Base-by-base conservation (phyloP, 805 yeast genomes). In the Candida patagonica region DNA sequence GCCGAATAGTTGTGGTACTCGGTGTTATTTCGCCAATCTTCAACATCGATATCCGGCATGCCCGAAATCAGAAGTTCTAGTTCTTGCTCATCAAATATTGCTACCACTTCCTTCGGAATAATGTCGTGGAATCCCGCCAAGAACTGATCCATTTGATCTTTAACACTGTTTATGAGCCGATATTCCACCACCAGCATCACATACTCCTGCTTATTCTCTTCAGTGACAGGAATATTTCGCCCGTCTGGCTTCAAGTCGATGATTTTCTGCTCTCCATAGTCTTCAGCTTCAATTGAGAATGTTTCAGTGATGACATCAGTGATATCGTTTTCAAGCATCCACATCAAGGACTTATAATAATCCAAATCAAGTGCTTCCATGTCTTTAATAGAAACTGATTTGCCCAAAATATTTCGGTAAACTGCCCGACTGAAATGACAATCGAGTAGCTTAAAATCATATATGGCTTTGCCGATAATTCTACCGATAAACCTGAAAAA, bases 291-390 rank as follows among this genome's bases (percentile, higher is more conserved):
- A 17, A 92, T 85, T 8, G 95, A 80, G 57, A 92, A 92, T 5
- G 94, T 89, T 59, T 92, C 98, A 17, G 86, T 87, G 42, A 92
- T 84, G 27, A 92, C 80, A 59, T 88, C 97, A 0, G 97, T 89
- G 39, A 92, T 89, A 61, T 92, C 96, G 62, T 92, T 92, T 52
- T 89, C 95, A 40, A 92, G 65, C 83, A 92, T 92, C 98, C 98
- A 92, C 54, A 80, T 71, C 53, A 92, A 64, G 1, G 96, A 85
- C 59, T 88, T 89, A 64, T 81, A 87, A 56, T 92, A 92, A 46
- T 86, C 96, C 42, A 85, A 68, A 59, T 92, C 99, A 45, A 92
- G 67, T 0, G 88, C 81, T 57, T 92, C 97, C 86, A 92, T 81
- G 56, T 92, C 99, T 52, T 84, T 85, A 52, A 92, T 68, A 0